Base-by-base conservation (phyloP, 129 eudicot species). In the Cynara cardunculus region DNA sequence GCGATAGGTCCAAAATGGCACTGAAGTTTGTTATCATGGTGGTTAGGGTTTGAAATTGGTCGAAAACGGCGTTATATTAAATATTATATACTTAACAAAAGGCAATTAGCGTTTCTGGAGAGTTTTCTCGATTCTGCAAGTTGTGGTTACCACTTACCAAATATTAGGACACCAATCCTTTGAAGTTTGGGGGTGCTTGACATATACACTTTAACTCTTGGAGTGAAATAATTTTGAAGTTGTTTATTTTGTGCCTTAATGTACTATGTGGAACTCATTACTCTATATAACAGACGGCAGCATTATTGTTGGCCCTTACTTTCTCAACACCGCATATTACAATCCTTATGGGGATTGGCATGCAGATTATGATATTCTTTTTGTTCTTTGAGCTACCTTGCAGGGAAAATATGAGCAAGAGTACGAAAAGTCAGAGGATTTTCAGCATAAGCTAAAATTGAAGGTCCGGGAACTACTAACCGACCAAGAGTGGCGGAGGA, bases 401-500 rank as follows among this genome's bases (percentile, higher is more conserved):
- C 87, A 96, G 99, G 98, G 96, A 35, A 96, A 96, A 72, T 91
- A 88, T 67, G 99, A 91, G 79, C 96, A 91, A 88, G 93, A 91
- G 24, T 88, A 56, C 84, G 95, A 88, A 39, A 78, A 84, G 21
- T 92, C 99, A 27, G 90, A 84, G 8, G 98, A 89, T 66, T 96
- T 89, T 78, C 92, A 93, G 88, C 87, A 88, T 61, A 92, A 91
- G 85, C 83, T 96, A 53, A 96, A 93, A 85, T 25, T 96, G 85
- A 96, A 96, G 84, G 99, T 96, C 83, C 89, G 97, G 37, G 93
- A 96, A 85, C 77, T 96, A 74, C 81, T 96, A 62, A 93, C 99
- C 61, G 99, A 96, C 41, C 99, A 96, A 87, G 99, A 96, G 80
- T 96, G 99, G 99, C 90, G 98, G 28, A 85, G 98, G 83, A 89